Base-by-base conservation (phyloP, 331 rosid species). In the Telfairia occidentalis region DNA sequence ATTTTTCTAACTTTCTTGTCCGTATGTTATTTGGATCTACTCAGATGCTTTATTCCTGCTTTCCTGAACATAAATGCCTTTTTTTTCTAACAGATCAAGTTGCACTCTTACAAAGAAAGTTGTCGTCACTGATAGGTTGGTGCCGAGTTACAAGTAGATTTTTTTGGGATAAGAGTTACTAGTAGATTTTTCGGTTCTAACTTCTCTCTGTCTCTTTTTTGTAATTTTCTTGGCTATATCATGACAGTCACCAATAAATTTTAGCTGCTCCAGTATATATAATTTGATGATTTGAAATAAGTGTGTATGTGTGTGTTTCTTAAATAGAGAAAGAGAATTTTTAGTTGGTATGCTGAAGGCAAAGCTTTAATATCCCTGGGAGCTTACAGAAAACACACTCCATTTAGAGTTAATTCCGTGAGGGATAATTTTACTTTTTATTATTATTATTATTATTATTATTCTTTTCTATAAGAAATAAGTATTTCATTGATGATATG, bases 41-140 rank as follows among this genome's bases (percentile, higher is more conserved):
- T 82, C 50, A 16, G 74, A 69, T 70, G 75, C 77, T 34, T 42
- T 42, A 52, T 45, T 11, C 78, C n/a, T 53, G 61, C 72, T 65
- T 78, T 48, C 43, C 74, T 48, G 42, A 37, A 63, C 28, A 60
- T 57, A 67, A 77, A 42, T 76, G 28, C 75, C 21, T 59, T 24
- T 81, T 59, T 77, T 15, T 67, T 82, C 78, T 71, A 77, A 78
- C 88, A 94, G 98, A 80, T 87, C 92, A 63, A 73, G 76, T 46
- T 94, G 98, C 86, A 78, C 77, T 54, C 75, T 84, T 87, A 74
- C 55, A 87, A 94, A 81, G 85, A 94, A 91, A 88, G 89, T 91
- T 60, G 97, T 94, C 53, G 96, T 94, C 58, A 94, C 98, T 54
- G 98, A 94, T 81, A 84, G 96, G 97, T 90, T 73, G 79, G 86